Conservation (phyloP, 352 stramenopile species). For the Phytophthora rubi region DNA sequence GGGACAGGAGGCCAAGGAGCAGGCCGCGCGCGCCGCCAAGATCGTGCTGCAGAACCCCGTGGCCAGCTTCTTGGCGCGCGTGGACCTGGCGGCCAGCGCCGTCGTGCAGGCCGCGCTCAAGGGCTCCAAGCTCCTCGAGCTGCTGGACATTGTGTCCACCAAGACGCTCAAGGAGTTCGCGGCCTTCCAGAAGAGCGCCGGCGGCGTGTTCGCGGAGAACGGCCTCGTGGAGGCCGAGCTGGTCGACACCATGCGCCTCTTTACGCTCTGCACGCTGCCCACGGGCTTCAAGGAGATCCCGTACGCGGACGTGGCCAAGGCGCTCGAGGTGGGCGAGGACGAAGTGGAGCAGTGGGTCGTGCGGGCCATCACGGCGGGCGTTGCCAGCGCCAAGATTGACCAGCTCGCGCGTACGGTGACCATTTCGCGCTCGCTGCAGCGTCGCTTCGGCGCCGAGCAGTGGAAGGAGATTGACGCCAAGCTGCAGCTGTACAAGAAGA, state of each 20-base stretch:
- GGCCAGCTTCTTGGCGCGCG: slow-evolving; percentile 89
- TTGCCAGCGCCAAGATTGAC: slow-evolving; percentile 96
- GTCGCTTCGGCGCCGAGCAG: slow-evolving; percentile 88
- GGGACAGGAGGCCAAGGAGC: slow-evolving; percentile 58
- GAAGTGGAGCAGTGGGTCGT: slow-evolving; percentile 96
- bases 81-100: slow-evolving; percentile 83
- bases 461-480: slow-evolving; percentile 91
- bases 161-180: slow-evolving; percentile 92
- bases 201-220: slow-evolving; percentile 69
- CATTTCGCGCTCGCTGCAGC: slow-evolving; percentile 75
- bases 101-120: slow-evolving; percentile 84
- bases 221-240: slow-evolving; percentile 65
- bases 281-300: slow-evolving; percentile 92
- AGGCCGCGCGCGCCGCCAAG: slow-evolving; percentile 81
- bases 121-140: slow-evolving; percentile 68
- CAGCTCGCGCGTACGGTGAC: slow-evolving; percentile 93
- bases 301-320: slow-evolving; percentile 86
- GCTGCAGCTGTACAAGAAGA: slow-evolving; percentile 93
- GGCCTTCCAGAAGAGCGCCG: slow-evolving; percentile 78
- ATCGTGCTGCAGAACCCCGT: slow-evolving; percentile 91
- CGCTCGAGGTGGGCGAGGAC: slow-evolving; percentile 80
- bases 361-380: slow-evolving; percentile 89
- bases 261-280: slow-evolving; percentile 92
- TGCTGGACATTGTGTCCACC: slow-evolving; percentile 94
- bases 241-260: slow-evolving; percentile 90